Base-by-base conservation (phyloP, 2,329 filamentous ascomycete genomes). In the Biscogniauxia mediterranea region DNA sequence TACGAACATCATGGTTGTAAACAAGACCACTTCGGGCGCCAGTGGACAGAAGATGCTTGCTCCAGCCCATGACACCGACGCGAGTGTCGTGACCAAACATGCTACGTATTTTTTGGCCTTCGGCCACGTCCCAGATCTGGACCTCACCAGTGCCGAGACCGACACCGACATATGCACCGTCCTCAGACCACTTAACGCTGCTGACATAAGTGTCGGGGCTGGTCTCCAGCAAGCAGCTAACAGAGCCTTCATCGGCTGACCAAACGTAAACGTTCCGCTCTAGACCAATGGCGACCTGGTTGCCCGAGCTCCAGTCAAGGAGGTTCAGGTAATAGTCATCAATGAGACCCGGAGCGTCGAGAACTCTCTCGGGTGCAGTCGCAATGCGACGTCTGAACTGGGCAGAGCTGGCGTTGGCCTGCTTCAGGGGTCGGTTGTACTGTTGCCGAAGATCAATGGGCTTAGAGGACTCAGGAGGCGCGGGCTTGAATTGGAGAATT, bases 281-380 rank as follows among this genome's bases (percentile, higher is more conserved):
- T 13, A 99, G 87, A 60, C 94, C 95, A 74, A 99, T 98, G 55
- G 95, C 95, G 58, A 99, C 94, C 78, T 99, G 95, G 82, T 99
- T 99, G 63, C 91, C 89, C 6, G 93, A 95, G 74, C 93, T 97
- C 95, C 95, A 99, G 81, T 99, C 95, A 25, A 99, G 87, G 49
- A 99, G 85, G 82, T 99, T 99, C 70, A 99, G 90, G 77, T 99
- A 99, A 85, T 98, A 99, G 80, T 99, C 95, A 72, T 99, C 95
- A 64, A 98, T 90, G 57, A 99, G 87, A 59, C 94, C 95, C 5
- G 95, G 95, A 4, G 95, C 95, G 78, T 99, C 95, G 25, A 99
- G 86, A 15, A 99, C 95, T 66, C 95, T 91, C 79, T 99, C 95
- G 11, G 95, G 95, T 13, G 94, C 93, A 7, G 95, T 97, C 57